Evolutionary conservation across 371 early-diverging fungal species (phyloP).

Genomic region (Dinochytrium kinnereticum): DNA sequence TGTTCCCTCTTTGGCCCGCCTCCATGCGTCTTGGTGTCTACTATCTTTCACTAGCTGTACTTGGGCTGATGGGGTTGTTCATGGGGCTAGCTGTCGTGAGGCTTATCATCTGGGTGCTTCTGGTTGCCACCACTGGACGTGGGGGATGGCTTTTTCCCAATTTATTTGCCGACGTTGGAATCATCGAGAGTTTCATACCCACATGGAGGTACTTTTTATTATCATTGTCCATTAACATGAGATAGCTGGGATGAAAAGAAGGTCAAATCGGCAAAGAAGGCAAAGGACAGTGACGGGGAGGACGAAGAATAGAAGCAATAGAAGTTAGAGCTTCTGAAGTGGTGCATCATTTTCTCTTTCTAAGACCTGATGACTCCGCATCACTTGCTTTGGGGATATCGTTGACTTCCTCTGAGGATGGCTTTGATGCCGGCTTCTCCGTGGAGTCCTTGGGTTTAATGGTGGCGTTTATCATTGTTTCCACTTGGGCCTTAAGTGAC

Average conservation of each 20-base stretch:
- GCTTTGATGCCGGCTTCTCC: constrained; percentile 2
- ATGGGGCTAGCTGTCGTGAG: constrained; percentile 90
- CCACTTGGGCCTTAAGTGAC: constrained; percentile 33
- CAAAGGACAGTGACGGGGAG: constrained; percentile 26
- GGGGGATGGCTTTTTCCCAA: constrained; percentile 99
- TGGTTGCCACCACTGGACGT: constrained; percentile 76
- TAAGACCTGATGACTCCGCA: constrained; percentile 23
- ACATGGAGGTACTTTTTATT: constrained; percentile 74
- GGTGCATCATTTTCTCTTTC: constrained; percentile 31
- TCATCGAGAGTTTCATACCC: constrained; percentile 97
- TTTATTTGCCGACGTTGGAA: constrained; percentile 97
- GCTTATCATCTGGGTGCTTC: constrained; percentile 84
- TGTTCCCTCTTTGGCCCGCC: constrained; percentile 99
- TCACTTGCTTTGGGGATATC: neutral
- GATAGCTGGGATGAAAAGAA: constrained; percentile 32
- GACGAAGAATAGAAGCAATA: constrained; percentile 13
- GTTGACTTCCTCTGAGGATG: neutral
- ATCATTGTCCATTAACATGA: neutral
- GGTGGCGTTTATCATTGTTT: constrained; percentile 18
- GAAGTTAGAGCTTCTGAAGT: neutral
- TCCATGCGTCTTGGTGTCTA: constrained; percentile 83
- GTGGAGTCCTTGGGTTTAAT: neutral
- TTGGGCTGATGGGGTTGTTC: constrained; percentile 91
- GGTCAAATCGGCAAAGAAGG: constrained; percentile 12
- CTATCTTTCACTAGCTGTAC: constrained; percentile 85